Base-by-base conservation (phyloP, 148 eudicot genomes). In the Gaultheria prostrata region DNA sequence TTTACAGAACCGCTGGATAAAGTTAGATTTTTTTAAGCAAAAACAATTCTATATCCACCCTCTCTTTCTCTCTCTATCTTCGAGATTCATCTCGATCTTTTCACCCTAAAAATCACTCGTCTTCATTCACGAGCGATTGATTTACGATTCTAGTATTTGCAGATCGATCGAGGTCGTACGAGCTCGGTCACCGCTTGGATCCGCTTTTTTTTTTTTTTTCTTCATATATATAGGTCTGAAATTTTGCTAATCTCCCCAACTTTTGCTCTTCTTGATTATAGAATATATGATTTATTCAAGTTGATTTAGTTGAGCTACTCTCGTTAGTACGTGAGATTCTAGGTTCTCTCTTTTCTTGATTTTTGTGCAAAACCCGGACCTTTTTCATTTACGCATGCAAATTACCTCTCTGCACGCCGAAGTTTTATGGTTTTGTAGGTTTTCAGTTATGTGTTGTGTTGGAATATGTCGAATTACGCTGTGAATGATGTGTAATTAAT, bases 101-200 rank as follows among this genome's bases (percentile, higher is more conserved):
- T 30, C n/a, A 15, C 56, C 30, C 28, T 26, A 13, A 71, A 82
- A 82, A 32, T 24, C 35, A 7, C 32, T 70, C 13, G 8, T 70
- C 45, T 53, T 72, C 49, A 6, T 18, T 53, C 14, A 2, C 17
- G 10, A 4, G n/a, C 11, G 30, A 50, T 50, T 18, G 32, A 11
- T 70, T 6, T 50, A 77, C 33, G 13, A 21, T 69, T 49, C 72
- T 18, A 21, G 48, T 3, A 6, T 6, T 82, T 53, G 48, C 67
- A 71, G 84, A 82, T 82, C 84, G 84, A 53, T 82, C 78, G 84
- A 51, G 77, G 71, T 72, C 78, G 28, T 46, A 33, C 21, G 53
- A 39, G 54, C 70, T 59, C 54, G 82, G 21, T 79, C 71, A 53
- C 77, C 30, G 77, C 17, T 50, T 69, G 8, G 45, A 69, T 30